These are phyloP conservation scores for Penicillium samsonianum DNA, from an alignment of 495 filamentous ascomycete genomes.

Conservation along the genomic window DNA sequence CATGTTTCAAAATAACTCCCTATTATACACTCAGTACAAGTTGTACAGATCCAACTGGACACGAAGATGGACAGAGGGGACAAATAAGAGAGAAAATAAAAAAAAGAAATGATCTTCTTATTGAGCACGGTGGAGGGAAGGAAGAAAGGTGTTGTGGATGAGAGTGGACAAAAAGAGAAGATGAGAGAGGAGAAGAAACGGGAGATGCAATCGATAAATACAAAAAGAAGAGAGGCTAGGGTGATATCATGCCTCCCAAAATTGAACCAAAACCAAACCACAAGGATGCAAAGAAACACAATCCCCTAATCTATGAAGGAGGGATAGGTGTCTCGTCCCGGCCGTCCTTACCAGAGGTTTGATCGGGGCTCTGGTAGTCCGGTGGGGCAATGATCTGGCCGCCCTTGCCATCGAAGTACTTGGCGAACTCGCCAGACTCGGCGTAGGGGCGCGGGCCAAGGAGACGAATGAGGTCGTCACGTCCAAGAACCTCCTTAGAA, in stretches of 20 bases:
- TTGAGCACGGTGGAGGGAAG: constrained; percentile 17
- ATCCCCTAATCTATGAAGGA: constrained; percentile 35
- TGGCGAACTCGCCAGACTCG: constrained; percentile 83
- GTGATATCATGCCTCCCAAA: constrained; percentile 32
- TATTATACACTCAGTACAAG: constrained; percentile 19
- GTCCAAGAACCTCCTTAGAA: constrained; percentile 81
- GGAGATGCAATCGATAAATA: constrained; percentile 41
- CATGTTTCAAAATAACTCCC: constrained; percentile 11
- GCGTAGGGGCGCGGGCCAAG: constrained; percentile 80
- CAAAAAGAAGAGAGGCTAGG: constrained; percentile 37
- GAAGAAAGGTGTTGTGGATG: constrained; percentile 19
- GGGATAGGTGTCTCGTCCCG: constrained; percentile 47
- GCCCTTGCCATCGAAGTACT: constrained; percentile 73
- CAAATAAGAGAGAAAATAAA: constrained; percentile 8
- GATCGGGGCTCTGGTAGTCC: constrained; percentile 42
- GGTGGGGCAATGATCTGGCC: constrained; percentile 58
- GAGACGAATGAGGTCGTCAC: constrained; percentile 89
- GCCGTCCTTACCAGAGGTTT: constrained; percentile 43
- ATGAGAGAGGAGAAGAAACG: constrained; percentile 29
- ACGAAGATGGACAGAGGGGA: constrained; percentile 4
- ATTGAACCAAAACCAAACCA: constrained; percentile 24
- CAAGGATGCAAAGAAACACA: constrained; percentile 13
- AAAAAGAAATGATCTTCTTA: constrained; percentile 14
- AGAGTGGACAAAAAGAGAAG: constrained; percentile 25
- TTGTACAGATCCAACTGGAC: constrained; percentile 5